These are phyloP conservation scores for Talaromyces sp. DNA, from an alignment of 2,329 filamentous ascomycete genomes.

Conservation along the genomic window DNA sequence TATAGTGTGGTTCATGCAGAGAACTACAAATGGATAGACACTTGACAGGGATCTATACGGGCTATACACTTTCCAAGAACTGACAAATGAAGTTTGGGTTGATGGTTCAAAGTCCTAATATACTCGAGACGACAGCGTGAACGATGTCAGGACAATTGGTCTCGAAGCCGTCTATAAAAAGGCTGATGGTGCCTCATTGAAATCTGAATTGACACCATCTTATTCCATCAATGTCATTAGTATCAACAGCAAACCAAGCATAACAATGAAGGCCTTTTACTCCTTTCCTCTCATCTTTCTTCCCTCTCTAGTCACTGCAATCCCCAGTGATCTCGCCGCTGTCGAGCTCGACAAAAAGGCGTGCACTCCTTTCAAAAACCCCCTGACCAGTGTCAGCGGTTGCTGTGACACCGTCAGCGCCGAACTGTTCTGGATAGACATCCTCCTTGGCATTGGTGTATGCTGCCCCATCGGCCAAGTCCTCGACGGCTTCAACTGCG, in stretches of 20 bases:
- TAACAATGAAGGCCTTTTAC: conserved; percentile 7
- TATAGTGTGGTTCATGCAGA: neutral
- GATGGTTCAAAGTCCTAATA: too few relatives aligned
- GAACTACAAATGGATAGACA: neutral
- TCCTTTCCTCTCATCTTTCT: conserved; percentile 4
- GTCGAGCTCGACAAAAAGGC: conserved; percentile 9
- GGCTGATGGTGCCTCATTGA: neutral
- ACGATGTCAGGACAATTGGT: neutral
- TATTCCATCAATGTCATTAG: neutral
- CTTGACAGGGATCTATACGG: neutral
- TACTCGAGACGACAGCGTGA: neutral
- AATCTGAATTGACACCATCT: neutral
- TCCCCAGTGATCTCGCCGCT: neutral
- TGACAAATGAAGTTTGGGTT: neutral
- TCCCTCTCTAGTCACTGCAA: conserved; percentile 8
- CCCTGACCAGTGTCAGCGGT: conserved; percentile 7
- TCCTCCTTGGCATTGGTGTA: conserved; percentile 11
- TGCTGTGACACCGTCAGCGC: conserved; percentile 12
- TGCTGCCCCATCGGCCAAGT: conserved; percentile 9
- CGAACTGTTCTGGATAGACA: conserved; percentile 13
- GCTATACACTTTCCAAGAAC: neutral
- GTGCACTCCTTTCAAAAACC: conserved; percentile 8
- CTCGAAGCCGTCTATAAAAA: neutral
- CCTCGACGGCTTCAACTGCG: conserved; percentile 13
- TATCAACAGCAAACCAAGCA: neutral